Evolutionary conservation across 2,329 filamentous ascomycete species (phyloP), one percentile per base, ranked within the genome.

Genomic region (Penicillium oxalicum): DNA sequence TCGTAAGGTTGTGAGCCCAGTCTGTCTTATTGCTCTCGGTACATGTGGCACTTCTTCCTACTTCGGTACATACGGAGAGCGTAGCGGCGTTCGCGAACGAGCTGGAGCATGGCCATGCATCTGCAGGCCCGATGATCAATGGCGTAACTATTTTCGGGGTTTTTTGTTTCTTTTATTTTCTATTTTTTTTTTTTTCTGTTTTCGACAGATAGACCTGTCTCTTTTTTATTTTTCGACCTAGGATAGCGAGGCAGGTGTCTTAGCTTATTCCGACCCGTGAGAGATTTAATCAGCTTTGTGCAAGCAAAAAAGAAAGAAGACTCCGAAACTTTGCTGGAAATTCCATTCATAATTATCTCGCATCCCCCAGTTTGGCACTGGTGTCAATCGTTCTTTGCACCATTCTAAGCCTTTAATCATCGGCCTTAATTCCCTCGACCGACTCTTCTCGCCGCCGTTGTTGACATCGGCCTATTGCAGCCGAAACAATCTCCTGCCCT

Each of bases 81-180:
- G 28, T 8, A n/a, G 13, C 40, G 48, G 32, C 13, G 51, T 54
- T 51, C 34, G 38, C 44, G 48, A 56, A 54, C 52, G 45, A 54
- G 50, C 52, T 48, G 50, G 49, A 54, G 52, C 49, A 54, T 55
- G 55, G 55, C 51, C 47, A 59, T 60, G 57, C 56, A 34, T 51
- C 39, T 48, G 40, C 34, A 54, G 53, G 46, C 50, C 50, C 49
- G 48, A 55, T 51, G 54, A 49, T 50, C 43, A 49, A 58, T 53
- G 47, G 48, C 48, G 51, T 56, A 51, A 47, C 46, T 49, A 51
- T 49, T 51, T 53, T 54, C 34, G 52, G 47, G 18, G 18, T 18
- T 18, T 18, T 18, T 18, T 18, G 18, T 18, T 18, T 18, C 18
- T 18, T 18, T 18, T 18, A 18, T 2, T 18, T n/a, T n/a, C n/a